Conservation (phyloP, 345 rosid genomes). For the Toxicodendron radicans region DNA sequence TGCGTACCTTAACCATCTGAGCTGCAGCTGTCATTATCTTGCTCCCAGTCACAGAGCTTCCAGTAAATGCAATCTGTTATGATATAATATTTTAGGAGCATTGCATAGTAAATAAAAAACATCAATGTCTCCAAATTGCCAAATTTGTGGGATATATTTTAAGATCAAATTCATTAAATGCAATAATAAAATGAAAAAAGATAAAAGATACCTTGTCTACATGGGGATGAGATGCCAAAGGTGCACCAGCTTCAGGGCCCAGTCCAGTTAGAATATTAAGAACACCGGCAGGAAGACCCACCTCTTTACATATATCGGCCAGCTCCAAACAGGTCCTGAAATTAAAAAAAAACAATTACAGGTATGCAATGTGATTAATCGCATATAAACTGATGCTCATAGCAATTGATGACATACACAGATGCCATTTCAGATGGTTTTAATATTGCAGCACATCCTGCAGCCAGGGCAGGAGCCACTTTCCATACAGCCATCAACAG, state of each 20-base stretch:
- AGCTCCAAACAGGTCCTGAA: slow-evolving; percentile 97
- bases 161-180: slow-evolving; percentile 23
- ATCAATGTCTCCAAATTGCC: neutral
- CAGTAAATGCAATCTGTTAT: slow-evolving; percentile 86
- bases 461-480: slow-evolving; percentile 98
- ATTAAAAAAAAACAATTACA: slow-evolving; percentile 19
- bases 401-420: slow-evolving; percentile 48
- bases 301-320: slow-evolving; percentile 85
- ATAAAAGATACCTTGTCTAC: slow-evolving; percentile 79
- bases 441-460: slow-evolving; percentile 90
- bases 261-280: slow-evolving; percentile 89
- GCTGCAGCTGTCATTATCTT: slow-evolving; percentile 84
- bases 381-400: slow-evolving; percentile 16
- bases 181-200: slow-evolving; percentile 2
- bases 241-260: slow-evolving; percentile 98
- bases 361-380: slow-evolving; percentile 3
- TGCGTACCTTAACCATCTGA: slow-evolving; percentile 70
- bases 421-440: slow-evolving; percentile 92
- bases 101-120: slow-evolving; percentile 17
- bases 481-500: slow-evolving; percentile 94
- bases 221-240: slow-evolving; percentile 84
- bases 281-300: slow-evolving; percentile 93
- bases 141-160: neutral
- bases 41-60: slow-evolving; percentile 91
- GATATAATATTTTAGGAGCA: slow-evolving; percentile 19